Evolutionary conservation across 441 rosid species (phyloP).

Genomic region (Gossypium schwendimanii): DNA sequence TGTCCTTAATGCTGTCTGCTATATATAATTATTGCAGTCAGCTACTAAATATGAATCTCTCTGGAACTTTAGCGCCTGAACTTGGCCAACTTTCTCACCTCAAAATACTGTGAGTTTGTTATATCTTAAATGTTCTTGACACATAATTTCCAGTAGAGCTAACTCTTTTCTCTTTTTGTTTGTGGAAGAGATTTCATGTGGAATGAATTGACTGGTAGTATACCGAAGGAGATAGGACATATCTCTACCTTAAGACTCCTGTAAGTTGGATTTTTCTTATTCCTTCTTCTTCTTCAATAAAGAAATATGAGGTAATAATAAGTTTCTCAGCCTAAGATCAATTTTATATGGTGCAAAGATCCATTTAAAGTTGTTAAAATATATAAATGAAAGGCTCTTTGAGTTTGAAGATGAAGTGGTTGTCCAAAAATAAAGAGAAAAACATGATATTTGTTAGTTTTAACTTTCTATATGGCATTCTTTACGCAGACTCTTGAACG

Average conservation of each 20-base stretch:
- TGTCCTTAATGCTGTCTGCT: background rate
- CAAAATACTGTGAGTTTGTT: constrained; percentile 55
- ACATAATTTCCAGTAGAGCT: constrained; percentile 12
- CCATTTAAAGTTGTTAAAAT: background rate
- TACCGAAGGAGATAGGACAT: constrained; percentile 88
- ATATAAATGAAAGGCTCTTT: background rate
- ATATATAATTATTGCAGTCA: constrained; percentile 42
- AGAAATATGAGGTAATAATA: background rate
- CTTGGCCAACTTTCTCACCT: constrained; percentile 60
- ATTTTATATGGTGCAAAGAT: background rate
- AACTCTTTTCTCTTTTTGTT: constrained; percentile 17
- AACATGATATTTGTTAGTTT: background rate
- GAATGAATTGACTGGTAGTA: constrained; percentile 67
- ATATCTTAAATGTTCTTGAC: background rate
- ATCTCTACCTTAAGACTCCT: constrained; percentile 59
- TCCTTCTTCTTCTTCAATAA: background rate
- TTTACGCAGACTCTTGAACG: constrained; percentile 70
- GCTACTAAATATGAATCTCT: constrained; percentile 73
- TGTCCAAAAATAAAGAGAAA: background rate
- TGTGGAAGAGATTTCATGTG: constrained; percentile 79
- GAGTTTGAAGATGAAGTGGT: background rate
- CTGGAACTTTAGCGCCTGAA: constrained; percentile 75
- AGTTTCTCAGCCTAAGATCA: background rate
- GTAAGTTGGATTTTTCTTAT: constrained; percentile 46
- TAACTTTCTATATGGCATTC: constrained; percentile 9